phyloP scores from a whole-genome alignment of 768 basidiomycete genomes.

The Tubosaeta sp. region DNA sequence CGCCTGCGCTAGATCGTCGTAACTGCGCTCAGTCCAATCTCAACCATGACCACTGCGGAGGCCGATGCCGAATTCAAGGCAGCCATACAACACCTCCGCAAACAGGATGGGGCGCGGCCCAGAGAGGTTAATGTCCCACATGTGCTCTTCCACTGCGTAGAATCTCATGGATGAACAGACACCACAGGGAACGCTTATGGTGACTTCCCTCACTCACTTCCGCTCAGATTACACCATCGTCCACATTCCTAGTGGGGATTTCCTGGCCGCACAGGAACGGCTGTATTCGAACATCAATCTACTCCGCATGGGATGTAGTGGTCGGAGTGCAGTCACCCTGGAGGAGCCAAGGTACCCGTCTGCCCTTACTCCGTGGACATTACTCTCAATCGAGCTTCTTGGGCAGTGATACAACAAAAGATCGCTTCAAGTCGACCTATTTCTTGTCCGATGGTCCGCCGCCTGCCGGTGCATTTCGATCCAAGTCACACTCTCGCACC shows the following conservation, averaged over 20 bases:
- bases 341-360: conserved; percentile 59
- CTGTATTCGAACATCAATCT: conserved; percentile 81
- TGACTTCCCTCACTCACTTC: conserved; percentile 82
- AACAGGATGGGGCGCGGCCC: conserved; percentile 66
- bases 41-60: conserved; percentile 39
- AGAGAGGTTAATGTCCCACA: conserved; percentile 43
- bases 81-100: conserved; percentile 55
- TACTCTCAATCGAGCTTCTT: conserved; percentile 8
- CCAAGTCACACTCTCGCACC: conserved; percentile 28
- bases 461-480: conserved; percentile 18
- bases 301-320: conserved; percentile 78
- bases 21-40: conserved; percentile 47
- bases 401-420: conserved; percentile 69
- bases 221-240: conserved; percentile 86
- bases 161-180: conserved; percentile 38
- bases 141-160: not conserved
- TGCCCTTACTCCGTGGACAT: conserved; percentile 3
- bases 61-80: conserved; percentile 56
- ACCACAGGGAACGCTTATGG: conserved; percentile 65
- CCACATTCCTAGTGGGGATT: conserved; percentile 65
- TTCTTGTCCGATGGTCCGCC: conserved; percentile 44
- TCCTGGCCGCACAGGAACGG: conserved; percentile 56
- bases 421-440: conserved; percentile 72
- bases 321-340: conserved; percentile 72
- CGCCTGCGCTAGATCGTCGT: conserved; percentile 48